Base-by-base conservation (phyloP, 2,329 filamentous ascomycete species). In the Calonectria ilicicola region DNA sequence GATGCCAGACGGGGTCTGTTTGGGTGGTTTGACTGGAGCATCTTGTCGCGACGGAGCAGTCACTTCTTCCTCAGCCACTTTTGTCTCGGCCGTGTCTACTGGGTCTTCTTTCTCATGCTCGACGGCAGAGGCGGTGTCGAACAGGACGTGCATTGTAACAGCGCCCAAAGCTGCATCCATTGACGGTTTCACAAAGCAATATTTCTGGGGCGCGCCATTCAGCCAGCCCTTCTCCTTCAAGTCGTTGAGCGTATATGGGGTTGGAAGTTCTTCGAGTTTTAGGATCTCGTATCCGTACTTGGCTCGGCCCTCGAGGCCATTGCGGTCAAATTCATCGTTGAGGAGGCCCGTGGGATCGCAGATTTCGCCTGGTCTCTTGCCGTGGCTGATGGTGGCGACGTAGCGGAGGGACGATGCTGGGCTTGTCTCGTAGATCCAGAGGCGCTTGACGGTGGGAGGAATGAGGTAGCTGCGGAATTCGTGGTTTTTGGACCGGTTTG, bases 341-440 rank as follows among this genome's bases (percentile, higher is more conserved):
- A 60, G 53, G 21, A 60, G 21, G 35, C 53, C 53, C 2, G n/a
- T 60, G 21, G 53, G 29, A 23, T 60, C 53, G 35, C 53, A 72
- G 21, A 91, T 87, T 73, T 90, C 83, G 0, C 89, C 89, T 0
- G 88, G 87, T 10, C 77, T 72, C 77, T 87, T 87, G 0, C 85
- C 82, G 0, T 80, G 78, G 2, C 88, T 83, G 7, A 91, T 84
- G 2, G 83, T 82, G 19, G 88, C 89, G 86, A 91, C 89, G 74
- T 91, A 90, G 72, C 81, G 85, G 12, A 91, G 79, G 69, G 86
- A 83, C 26, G 82, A 85, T 12, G 81, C 77, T 1, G 89, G 89
- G 5, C 80, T 80, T 0, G 85, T 87, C n/a, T 86, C 83, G 76
- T 90, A 91, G 21, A 91, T 83, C 90, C 90, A 92, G 70, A 90